Base-by-base conservation (phyloP, 73 alveolate genomes). In the Durusdinium trenchii region DNA sequence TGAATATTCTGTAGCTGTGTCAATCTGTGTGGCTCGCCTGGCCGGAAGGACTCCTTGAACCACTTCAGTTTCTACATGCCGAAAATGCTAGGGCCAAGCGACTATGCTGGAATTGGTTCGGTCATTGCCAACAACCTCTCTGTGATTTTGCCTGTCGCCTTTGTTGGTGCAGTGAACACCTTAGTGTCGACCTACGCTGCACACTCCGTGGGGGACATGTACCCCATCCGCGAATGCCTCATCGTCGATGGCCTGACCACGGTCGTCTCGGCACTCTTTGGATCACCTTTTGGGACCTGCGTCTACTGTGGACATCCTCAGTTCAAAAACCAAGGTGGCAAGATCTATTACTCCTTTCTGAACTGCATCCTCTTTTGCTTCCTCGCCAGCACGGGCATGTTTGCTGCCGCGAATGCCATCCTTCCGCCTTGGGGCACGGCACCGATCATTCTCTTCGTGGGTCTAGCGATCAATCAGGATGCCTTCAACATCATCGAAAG, bases 251-350 rank as follows among this genome's bases (percentile, higher is more conserved):
- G 97, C 75, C 45, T 90, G 76, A 90, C 97, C 51, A 90, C 97
- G 20, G 67, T 90, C 45, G 87, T 69, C 45, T 86, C 97, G 1
- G 97, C 86, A 57, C 75, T 90, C 43, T 90, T 90, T 76, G 97
- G 97, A 12, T 90, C 97, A 38, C 97, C 97, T 42, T 90, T 90
- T 51, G 97, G 97, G 38, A 90, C 97, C 60, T 90, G 97, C 43
- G 97, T 90, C 20, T 90, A 90, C 43, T 90, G 97, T 35, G 97
- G 97, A n/a, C 97, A 90, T 75, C 97, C 97, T 10, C 97, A 90
- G 97, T 90, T 90, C 87, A 90, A 90, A 87, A 54, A 67, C 35
- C 87, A 90, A 64, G 97, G 97, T 16, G 97, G 97, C 81, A 45
- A 64, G 97, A 90, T 90, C 76, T 90, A 90, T 87, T 90, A 90